A percentile compares a stretch with the other conserved stretches of the same genome.
Conservation (phyloP, 768 basidiomycete species). For the Candolleomyces efflorescens region DNA sequence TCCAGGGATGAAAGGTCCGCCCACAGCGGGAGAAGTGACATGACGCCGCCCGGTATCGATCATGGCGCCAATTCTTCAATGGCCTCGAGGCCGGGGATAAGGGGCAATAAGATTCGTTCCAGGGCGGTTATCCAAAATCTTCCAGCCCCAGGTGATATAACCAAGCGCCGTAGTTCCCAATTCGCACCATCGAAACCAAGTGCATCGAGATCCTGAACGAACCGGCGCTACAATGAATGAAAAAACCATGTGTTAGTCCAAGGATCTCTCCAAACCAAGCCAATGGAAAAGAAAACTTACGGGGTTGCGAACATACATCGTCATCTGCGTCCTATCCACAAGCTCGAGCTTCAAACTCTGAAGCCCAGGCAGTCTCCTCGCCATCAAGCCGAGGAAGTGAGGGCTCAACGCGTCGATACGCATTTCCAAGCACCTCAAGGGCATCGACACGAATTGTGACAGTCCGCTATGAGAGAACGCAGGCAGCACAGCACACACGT, state of each 20-base stretch:
- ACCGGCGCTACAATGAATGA: not conserved
- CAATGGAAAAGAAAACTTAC: too few relatives aligned
- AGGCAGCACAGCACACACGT: conserved; percentile 23
- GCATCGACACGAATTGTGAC: too few relatives aligned
- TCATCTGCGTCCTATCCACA: too few relatives aligned
- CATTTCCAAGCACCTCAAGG: too few relatives aligned
- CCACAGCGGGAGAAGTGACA: too few relatives aligned
- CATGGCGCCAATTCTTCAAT: not conserved
- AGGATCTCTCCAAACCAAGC: too few relatives aligned
- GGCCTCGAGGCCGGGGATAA: conserved; percentile 5
- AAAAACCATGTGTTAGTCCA: not conserved
- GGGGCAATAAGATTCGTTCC: conserved; percentile 5
- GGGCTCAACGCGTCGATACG: too few relatives aligned
- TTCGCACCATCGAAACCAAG: not conserved
- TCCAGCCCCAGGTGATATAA: conserved; percentile 1
- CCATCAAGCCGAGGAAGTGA: not conserved
- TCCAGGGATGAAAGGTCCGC: too few relatives aligned
- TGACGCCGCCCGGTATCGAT: too few relatives aligned
- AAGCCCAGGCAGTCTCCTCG: too few relatives aligned
- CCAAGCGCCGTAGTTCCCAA: conserved; percentile 5
- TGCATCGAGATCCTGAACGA: not conserved
- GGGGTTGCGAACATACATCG: too few relatives aligned
- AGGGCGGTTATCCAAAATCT: conserved; percentile 7
- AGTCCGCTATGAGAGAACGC: conserved; percentile 14
- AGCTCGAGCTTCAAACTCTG: too few relatives aligned